Base-by-base conservation (phyloP, 768 basidiomycete species). In the Russula sp. region DNA sequence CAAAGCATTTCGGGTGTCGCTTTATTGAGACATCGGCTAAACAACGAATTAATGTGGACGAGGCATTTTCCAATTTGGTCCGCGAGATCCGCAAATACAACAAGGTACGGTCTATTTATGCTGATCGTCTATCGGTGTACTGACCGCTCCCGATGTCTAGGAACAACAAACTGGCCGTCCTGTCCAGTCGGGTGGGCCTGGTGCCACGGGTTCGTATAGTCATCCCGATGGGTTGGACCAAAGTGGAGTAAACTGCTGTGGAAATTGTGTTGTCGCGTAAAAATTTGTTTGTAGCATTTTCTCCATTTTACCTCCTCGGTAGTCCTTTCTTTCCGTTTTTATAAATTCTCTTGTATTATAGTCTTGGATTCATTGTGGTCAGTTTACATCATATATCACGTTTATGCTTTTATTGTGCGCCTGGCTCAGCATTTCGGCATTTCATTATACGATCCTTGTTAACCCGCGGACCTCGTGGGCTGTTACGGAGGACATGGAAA, bases 11-110 rank as follows among this genome's bases (percentile, higher is more conserved):
- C 73, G 89, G 89, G 50, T 94, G 93, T 79, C 92, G 89, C 72
- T 97, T 94, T 76, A 90, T 95, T 63, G 95, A 98, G 75, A 96
- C 94, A 1, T 98, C 95, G 5, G 95, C 94, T 51, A 97, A 97
- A 77, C 90, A 94, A 72, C 84, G 95, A 58, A 93, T 95, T 78
- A 97, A 97, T 71, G 94, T 98, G 61, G 95, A 98, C 69, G 92
- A 97, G 78, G 92, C 93, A 14, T 98, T 98, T 79, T 86, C 83
- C 71, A 89, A 89, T 67, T 88, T 98, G 69, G 94, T 98, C 34
- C 86, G 94, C 36, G 92, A 94, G 75, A 97, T 97, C 71, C 83
- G 94, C 72, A 88, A 88, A 74, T 94, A 92, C 74, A 97, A 95
- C 81, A 93, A 92, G 82, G 94, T 92, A 56, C 55, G 79, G 66